Evolutionary conservation across 2,329 filamentous ascomycete genomes (phyloP).

Genomic region (Fusarium sp.): DNA sequence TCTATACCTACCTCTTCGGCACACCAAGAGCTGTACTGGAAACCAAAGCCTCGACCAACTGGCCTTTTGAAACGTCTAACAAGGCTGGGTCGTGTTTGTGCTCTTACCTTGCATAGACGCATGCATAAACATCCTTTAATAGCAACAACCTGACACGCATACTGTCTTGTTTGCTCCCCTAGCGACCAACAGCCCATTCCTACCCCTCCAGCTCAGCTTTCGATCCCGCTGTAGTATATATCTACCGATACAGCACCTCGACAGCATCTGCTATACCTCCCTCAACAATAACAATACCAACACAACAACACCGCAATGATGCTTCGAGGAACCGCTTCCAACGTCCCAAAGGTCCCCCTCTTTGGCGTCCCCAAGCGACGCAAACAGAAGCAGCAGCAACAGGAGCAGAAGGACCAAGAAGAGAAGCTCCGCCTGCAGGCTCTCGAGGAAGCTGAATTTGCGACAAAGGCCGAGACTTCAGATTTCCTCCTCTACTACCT

Average conservation of each 20-base stretch:
- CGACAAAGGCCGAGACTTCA: constrained; percentile 50
- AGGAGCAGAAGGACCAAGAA: constrained; percentile 40
- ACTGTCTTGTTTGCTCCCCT: constrained; percentile 33
- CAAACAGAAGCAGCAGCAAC: constrained; percentile 44
- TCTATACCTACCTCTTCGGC: background rate
- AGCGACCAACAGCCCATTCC: constrained; percentile 18
- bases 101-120: constrained; percentile 22
- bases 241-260: background rate
- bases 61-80: constrained; percentile 34
- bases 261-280: background rate
- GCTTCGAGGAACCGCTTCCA: constrained; percentile 40
- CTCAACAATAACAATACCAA: background rate
- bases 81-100: constrained; percentile 34
- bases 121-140: constrained; percentile 31
- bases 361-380: constrained; percentile 47
- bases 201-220: constrained; percentile 23
- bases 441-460: constrained; percentile 50
- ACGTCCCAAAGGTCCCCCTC: constrained; percentile 42
- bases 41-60: constrained; percentile 30
- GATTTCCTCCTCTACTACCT: constrained; percentile 53
- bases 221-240: constrained; percentile 17
- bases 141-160: constrained; percentile 39
- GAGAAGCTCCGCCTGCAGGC: constrained; percentile 44
- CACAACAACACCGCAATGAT: constrained; percentile 25
- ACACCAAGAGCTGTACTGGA: background rate